phyloP scores from a whole-genome alignment of 2,329 filamentous ascomycete species.

The Penicillium glabrum region DNA sequence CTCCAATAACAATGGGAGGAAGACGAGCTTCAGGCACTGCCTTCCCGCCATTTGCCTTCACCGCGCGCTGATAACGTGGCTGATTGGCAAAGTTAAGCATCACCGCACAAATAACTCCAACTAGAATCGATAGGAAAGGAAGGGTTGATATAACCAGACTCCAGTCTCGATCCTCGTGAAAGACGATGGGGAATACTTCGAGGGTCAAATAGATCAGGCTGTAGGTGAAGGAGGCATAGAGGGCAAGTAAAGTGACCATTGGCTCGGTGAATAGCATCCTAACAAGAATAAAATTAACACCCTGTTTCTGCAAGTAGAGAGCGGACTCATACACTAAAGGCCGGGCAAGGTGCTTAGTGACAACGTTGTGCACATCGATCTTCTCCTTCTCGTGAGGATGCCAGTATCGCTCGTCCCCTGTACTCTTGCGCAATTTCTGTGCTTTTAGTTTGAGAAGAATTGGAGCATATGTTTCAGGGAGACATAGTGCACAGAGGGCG shows the following conservation, averaged over 20 bases:
- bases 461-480: conserved; percentile 43
- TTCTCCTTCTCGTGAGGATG: conserved; percentile 49
- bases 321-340: conserved; percentile 18
- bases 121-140: conserved; percentile 46
- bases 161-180: conserved; percentile 41
- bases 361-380: conserved; percentile 40
- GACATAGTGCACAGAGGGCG: background rate
- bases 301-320: too few species aligned
- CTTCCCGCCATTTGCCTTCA: conserved; percentile 27
- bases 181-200: conserved; percentile 51
- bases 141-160: conserved; percentile 39
- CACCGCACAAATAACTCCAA: conserved; percentile 44
- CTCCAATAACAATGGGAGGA: conserved; percentile 48
- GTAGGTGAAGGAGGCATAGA: conserved; percentile 50
- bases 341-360: conserved; percentile 46
- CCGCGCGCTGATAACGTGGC: conserved; percentile 36
- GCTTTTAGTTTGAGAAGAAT: conserved; percentile 43
- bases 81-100: conserved; percentile 46
- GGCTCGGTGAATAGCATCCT: conserved; percentile 50
- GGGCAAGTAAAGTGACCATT: conserved; percentile 47
- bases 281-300: conserved; percentile 8
- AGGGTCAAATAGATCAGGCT: conserved; percentile 49
- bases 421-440: conserved; percentile 36
- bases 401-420: conserved; percentile 40
- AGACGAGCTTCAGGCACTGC: conserved; percentile 44